Conservation (phyloP, 176 grass and related monocot genomes). For the Lolium multiflorum region DNA sequence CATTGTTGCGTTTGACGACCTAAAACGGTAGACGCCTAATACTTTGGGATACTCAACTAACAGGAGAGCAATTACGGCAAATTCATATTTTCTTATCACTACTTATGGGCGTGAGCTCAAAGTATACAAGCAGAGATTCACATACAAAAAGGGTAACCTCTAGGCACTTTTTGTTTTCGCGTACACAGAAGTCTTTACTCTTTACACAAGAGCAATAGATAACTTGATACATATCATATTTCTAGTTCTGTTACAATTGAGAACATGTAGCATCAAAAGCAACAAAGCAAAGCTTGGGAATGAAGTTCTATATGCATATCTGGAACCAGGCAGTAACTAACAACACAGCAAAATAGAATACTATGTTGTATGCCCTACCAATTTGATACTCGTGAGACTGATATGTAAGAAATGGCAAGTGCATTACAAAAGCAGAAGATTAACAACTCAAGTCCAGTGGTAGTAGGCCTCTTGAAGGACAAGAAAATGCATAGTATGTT, state of each 20-base stretch:
- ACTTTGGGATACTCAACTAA: neutral
- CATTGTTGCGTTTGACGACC: neutral
- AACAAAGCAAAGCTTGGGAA: neutral
- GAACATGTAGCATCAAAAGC: neutral
- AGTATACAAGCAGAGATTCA: neutral
- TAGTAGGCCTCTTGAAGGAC: neutral
- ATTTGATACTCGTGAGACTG: conserved; percentile 5
- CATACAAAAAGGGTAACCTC: neutral
- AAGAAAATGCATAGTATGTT: neutral
- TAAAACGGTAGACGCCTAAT: neutral
- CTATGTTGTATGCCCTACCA: conserved; percentile 15
- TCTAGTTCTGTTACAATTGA: conserved; percentile 7
- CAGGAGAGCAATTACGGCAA: neutral
- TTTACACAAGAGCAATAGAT: neutral
- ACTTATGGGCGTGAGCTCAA: neutral
- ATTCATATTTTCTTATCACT: neutral
- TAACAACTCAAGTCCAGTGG: neutral
- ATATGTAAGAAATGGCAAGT: neutral
- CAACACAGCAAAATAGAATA: conserved; percentile 3
- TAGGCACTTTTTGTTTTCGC: neutral
- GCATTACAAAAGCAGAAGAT: conserved; percentile 3
- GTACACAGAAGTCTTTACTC: neutral
- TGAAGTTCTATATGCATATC: conserved; percentile 15
- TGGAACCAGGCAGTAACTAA: neutral
- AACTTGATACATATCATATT: neutral